These are phyloP conservation scores for Moelleriella libera DNA, from an alignment of 2,329 filamentous ascomycete genomes.

Conservation along the genomic window DNA sequence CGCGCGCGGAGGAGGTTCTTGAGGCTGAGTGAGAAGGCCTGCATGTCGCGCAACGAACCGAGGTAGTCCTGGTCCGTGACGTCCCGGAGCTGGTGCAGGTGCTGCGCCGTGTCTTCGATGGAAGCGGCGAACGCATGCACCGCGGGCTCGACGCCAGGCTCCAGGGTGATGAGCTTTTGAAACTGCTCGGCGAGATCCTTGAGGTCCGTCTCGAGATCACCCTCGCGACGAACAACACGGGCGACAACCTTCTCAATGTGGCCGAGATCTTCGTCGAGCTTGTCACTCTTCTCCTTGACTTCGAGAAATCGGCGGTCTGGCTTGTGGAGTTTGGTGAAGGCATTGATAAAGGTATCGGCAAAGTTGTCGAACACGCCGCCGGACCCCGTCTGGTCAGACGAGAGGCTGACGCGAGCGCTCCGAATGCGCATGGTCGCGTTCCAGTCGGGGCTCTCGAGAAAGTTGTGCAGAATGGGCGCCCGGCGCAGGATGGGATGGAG, in stretches of 20 bases:
- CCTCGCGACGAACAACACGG: slow-evolving; percentile 74
- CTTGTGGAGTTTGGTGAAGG: slow-evolving; percentile 92
- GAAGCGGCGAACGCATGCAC: slow-evolving; percentile 78
- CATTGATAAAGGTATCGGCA: slow-evolving; percentile 92
- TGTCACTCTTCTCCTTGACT: slow-evolving; percentile 82
- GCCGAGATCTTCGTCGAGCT: slow-evolving; percentile 82
- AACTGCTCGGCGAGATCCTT: slow-evolving; percentile 86
- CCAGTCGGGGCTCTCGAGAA: slow-evolving; percentile 90
- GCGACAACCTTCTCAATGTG: slow-evolving; percentile 95
- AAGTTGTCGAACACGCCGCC: slow-evolving; percentile 85
- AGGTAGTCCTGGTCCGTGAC: slow-evolving; percentile 94
- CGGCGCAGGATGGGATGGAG: slow-evolving; percentile 81
- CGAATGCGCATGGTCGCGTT: slow-evolving; percentile 86
- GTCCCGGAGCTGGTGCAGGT: slow-evolving; percentile 70
- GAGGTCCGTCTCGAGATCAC: slow-evolving; percentile 78
- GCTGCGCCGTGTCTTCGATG: slow-evolving; percentile 68
- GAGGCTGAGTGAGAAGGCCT: slow-evolving; percentile 77
- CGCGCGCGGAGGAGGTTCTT: slow-evolving; percentile 82
- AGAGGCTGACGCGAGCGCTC: slow-evolving; percentile 46
- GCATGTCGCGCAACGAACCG: slow-evolving; percentile 85
- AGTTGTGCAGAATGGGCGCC: slow-evolving; percentile 69
- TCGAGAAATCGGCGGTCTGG: slow-evolving; percentile 90
- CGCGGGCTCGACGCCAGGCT: slow-evolving; percentile 71
- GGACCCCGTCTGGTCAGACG: slow-evolving; percentile 29
- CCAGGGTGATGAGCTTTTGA: slow-evolving; percentile 78